A percentile compares a stretch with the other conserved stretches of the same genome.
Conservation (phyloP, 2,329 filamentous ascomycete genomes). For the Fusarium longipes region DNA sequence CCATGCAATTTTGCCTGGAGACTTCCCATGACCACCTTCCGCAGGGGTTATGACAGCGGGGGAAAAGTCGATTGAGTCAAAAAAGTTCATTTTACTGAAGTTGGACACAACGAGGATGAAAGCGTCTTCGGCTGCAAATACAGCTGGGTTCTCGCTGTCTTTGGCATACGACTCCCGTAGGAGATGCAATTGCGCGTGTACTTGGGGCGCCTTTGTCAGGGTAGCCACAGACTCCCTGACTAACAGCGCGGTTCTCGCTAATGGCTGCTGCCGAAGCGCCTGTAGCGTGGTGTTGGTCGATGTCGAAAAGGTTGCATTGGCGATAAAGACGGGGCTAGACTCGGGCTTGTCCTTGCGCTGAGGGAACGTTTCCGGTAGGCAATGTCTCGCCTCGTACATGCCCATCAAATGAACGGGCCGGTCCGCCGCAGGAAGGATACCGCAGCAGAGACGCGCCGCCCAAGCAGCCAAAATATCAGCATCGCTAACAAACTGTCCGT, state of each 20-base stretch:
- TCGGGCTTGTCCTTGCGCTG: slow-evolving; percentile 6
- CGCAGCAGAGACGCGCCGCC: slow-evolving; percentile 7
- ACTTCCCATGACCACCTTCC: not conserved
- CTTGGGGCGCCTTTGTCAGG: not conserved
- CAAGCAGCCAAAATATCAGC: slow-evolving; percentile 2
- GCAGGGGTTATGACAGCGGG: not conserved
- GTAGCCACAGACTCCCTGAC: slow-evolving; percentile 9
- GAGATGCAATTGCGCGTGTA: slow-evolving; percentile 1
- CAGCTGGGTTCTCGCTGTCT: not conserved
- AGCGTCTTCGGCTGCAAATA: not conserved
- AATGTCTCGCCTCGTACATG: slow-evolving; percentile 13
- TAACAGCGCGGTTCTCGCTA: slow-evolving; percentile 3
- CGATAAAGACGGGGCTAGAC: slow-evolving; percentile 1
- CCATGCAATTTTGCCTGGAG: slow-evolving; percentile 2
- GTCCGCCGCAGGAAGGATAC: slow-evolving; percentile 1
- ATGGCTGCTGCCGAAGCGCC: slow-evolving; percentile 3
- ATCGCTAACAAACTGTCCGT: slow-evolving; percentile 2
- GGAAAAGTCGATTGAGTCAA: slow-evolving; percentile 10
- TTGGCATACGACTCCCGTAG: not conserved
- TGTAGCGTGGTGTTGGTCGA: slow-evolving; percentile 11
- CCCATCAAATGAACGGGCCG: slow-evolving; percentile 7
- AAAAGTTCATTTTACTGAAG: slow-evolving; percentile 7
- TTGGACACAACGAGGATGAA: slow-evolving; percentile 5
- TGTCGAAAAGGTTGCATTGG: slow-evolving; percentile 8
- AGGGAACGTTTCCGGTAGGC: not conserved